Percentiles rank a stretch among this genome's conserved stretches.
These are phyloP conservation scores for Schoenoplectus tabernaemontani DNA, from an alignment of 202 grass and related monocot genomes.

Conservation along the genomic window DNA sequence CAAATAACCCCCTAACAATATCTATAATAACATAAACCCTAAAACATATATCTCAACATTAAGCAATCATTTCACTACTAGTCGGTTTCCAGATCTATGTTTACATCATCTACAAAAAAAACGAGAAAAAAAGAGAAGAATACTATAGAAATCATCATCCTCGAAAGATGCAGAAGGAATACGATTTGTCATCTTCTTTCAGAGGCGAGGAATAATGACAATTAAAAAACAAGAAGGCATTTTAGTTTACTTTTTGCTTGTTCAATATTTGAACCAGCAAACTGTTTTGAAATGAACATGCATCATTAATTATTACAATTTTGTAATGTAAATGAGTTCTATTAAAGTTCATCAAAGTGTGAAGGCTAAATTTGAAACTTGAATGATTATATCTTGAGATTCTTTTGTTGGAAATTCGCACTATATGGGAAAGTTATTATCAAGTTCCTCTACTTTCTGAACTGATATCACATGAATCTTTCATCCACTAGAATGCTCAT, in stretches of 20 bases:
- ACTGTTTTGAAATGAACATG: neutral
- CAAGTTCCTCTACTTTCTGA: neutral
- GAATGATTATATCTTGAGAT: neutral
- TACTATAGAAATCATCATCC: neutral
- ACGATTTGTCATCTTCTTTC: neutral
- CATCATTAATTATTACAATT: neutral
- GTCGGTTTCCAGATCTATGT: neutral
- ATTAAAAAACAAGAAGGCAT: neutral
- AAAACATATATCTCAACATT: no score
- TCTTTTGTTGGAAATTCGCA: neutral
- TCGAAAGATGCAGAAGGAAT: neutral
- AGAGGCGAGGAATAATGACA: neutral
- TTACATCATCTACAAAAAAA: neutral
- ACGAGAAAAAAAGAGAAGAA: neutral
- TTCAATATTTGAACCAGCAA: neutral
- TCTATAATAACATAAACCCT: no score
- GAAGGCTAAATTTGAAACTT: neutral
- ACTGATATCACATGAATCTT: neutral
- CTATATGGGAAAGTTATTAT: neutral
- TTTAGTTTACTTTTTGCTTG: neutral
- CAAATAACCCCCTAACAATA: no score
- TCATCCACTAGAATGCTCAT: neutral
- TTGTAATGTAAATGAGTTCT: neutral
- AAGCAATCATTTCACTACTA: neutral
- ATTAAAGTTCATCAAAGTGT: neutral